These are phyloP conservation scores for Calonectria pseudoreteaudii DNA, from an alignment of 2,329 filamentous ascomycete genomes.

Conservation along the genomic window DNA sequence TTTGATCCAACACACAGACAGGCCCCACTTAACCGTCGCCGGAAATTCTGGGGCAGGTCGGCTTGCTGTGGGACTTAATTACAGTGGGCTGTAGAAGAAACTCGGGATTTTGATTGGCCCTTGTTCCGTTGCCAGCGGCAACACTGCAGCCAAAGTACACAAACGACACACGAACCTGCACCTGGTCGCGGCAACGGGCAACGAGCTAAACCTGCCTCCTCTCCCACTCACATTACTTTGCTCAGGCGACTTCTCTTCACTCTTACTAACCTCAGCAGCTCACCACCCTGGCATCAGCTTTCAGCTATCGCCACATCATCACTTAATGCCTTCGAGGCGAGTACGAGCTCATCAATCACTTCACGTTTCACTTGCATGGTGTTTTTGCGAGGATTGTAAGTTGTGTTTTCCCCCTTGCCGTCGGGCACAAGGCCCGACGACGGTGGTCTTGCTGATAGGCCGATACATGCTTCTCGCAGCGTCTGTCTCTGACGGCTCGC, in stretches of 20 bases:
- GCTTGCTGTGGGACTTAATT: constrained; percentile 6
- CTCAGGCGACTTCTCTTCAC: constrained; percentile 26
- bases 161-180: constrained; percentile 40
- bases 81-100: constrained; percentile 7
- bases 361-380: constrained; percentile 42
- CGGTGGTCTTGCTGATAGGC: background rate
- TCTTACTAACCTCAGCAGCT: constrained; percentile 38
- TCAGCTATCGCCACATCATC: constrained; percentile 39
- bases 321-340: constrained; percentile 39
- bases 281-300: constrained; percentile 21
- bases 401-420: constrained; percentile 22
- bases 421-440: background rate
- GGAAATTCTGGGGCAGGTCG: background rate
- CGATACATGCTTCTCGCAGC: background rate
- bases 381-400: constrained; percentile 42
- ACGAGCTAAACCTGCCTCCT: constrained; percentile 25
- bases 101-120: background rate
- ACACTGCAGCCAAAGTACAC: constrained; percentile 49
- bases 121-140: constrained; percentile 46
- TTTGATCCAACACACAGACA: background rate
- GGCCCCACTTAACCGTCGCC: background rate
- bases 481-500: background rate
- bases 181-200: constrained; percentile 30
- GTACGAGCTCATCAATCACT: constrained; percentile 26
- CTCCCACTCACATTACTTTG: constrained; percentile 30